Evolutionary conservation across 768 basidiomycete species (phyloP).

Genomic region (Hygrocybe punicea): DNA sequence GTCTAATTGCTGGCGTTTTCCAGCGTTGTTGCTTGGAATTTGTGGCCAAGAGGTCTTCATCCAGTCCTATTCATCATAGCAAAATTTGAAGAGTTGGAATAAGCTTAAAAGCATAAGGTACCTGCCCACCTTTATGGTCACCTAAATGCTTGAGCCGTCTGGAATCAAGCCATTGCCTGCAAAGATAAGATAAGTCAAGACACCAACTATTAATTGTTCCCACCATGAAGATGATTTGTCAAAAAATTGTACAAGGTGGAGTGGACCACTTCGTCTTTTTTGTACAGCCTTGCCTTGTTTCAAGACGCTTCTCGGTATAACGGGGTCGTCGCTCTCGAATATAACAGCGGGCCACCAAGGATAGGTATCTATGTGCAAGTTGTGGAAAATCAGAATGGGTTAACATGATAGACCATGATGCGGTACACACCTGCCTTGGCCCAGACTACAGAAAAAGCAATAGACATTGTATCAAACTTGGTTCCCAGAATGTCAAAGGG

Average conservation of each 20-base stretch:
- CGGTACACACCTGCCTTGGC: conserved; percentile 62
- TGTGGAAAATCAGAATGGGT: conserved; percentile 1
- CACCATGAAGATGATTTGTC: conserved; percentile 67
- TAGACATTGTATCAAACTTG: background rate
- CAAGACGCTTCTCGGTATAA: conserved; percentile 49
- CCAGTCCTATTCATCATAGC: conserved; percentile 46
- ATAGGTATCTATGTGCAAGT: conserved; percentile 50
- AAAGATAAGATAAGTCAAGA: conserved; percentile 1
- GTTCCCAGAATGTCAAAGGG: background rate
- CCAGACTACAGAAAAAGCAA: conserved; percentile 57
- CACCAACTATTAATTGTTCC: conserved; percentile 14
- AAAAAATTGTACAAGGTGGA: conserved; percentile 77
- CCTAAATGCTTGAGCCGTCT: conserved; percentile 63
- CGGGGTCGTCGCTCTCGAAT: conserved; percentile 55
- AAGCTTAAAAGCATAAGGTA: background rate
- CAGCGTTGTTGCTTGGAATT: conserved; percentile 56
- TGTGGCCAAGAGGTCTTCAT: conserved; percentile 56
- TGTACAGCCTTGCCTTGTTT: conserved; percentile 17
- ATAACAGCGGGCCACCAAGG: conserved; percentile 91
- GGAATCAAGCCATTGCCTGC: conserved; percentile 60
- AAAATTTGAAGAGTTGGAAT: background rate
- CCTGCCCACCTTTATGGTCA: conserved; percentile 59
- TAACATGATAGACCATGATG: background rate
- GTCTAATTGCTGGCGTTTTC: conserved; percentile 49
- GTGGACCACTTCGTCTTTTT: conserved; percentile 34